Evolutionary conservation across 257 asterid genomes (phyloP).

Genomic region (Solanum peruvianum): DNA sequence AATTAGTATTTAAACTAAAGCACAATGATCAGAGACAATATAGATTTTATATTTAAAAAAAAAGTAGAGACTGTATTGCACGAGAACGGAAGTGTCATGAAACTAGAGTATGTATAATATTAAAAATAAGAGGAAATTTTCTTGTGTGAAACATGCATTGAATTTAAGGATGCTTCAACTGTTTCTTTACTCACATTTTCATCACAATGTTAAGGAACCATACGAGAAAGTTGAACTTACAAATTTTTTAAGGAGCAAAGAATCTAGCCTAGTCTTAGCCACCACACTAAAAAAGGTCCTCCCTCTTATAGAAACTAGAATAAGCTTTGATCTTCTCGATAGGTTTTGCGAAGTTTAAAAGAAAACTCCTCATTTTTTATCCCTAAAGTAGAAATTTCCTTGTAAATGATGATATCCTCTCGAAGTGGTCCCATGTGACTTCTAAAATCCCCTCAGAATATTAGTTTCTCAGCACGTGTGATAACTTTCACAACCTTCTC

Average conservation of each 20-base stretch:
- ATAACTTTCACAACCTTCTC: not conserved
- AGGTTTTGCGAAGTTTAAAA: no score
- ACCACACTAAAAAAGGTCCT: not conserved
- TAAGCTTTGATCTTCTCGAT: not conserved
- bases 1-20: not conserved
- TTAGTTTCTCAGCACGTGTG: not conserved
- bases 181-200: not conserved
- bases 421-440: not conserved
- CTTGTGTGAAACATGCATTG: not conserved
- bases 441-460: not conserved
- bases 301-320: not conserved
- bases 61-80: not conserved
- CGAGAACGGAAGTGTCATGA: not conserved
- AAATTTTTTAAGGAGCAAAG: no score
- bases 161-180: not conserved
- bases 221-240: not conserved
- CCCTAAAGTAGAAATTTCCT: not conserved
- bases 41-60: no score
- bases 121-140: not conserved
- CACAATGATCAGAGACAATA: not conserved
- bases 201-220: not conserved
- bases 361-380: no score
- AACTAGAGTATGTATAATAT: not conserved
- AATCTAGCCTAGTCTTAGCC: no score
- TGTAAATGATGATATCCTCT: not conserved